Percentiles rank a stretch among this genome's conserved stretches.
These are phyloP conservation scores for Thalassiosira profunda DNA, from an alignment of 108 stramenopile species.

Conservation along the genomic window DNA sequence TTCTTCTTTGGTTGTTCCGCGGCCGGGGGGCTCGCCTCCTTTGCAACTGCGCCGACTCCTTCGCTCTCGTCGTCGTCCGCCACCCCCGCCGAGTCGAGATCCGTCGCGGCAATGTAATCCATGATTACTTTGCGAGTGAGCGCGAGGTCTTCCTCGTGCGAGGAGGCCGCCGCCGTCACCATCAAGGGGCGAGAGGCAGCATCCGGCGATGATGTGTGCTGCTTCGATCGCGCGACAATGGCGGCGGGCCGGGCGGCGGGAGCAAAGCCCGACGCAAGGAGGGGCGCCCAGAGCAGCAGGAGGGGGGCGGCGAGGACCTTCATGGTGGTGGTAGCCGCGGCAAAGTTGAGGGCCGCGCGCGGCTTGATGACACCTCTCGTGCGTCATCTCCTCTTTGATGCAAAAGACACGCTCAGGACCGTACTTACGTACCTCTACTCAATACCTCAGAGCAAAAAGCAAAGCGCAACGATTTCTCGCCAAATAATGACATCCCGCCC, in stretches of 20 bases:
- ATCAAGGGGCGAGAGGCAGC: constrained; percentile 32
- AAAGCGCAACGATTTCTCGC: too few relatives aligned
- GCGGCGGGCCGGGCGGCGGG: neutral
- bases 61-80: constrained; percentile 4
- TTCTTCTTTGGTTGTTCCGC: constrained; percentile 13
- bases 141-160: constrained; percentile 52
- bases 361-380: too few relatives aligned
- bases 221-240: neutral
- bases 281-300: neutral
- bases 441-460: too few relatives aligned
- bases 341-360: too few relatives aligned
- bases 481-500: too few relatives aligned
- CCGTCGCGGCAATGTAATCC: constrained; percentile 24
- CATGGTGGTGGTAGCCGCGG: constrained; percentile 3
- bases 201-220: neutral
- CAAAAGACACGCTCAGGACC: too few relatives aligned
- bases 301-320: constrained; percentile 1
- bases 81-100: neutral
- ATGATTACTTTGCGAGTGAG: constrained; percentile 59
- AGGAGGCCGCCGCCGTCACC: constrained; percentile 50
- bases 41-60: too few relatives aligned
- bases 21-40: neutral
- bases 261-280: constrained; percentile 21
- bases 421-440: too few relatives aligned
- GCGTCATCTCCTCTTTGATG: too few relatives aligned